Evolutionary conservation across 176 grass and related monocot genomes (phyloP).

Genomic region (Ensete glaucum): DNA sequence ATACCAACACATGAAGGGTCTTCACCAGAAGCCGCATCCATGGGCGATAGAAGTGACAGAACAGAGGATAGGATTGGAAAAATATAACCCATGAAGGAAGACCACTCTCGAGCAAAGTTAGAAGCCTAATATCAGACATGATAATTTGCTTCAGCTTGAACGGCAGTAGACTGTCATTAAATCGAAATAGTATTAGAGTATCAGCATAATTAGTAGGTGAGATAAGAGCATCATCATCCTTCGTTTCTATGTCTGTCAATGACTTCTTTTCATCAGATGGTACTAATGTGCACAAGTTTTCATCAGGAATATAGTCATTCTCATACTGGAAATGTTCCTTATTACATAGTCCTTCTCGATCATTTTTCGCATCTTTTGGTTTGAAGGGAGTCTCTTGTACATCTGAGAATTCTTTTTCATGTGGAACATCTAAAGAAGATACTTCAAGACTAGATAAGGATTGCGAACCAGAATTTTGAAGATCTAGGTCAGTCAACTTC

Average conservation of each 20-base stretch:
- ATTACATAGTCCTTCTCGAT: not conserved
- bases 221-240: constrained; percentile 9
- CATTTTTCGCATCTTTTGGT: not conserved
- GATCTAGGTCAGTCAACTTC: constrained; percentile 19
- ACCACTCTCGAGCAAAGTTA: constrained; percentile 72
- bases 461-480: not conserved
- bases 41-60: constrained; percentile 66
- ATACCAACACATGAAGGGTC: constrained; percentile 46
- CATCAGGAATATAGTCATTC: not conserved
- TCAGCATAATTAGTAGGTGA: constrained; percentile 43
- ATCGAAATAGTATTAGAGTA: constrained; percentile 51
- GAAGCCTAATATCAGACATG: constrained; percentile 65
- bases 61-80: constrained; percentile 75
- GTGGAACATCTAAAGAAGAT: constrained; percentile 12
- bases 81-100: constrained; percentile 87
- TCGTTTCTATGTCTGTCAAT: not conserved
- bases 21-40: constrained; percentile 71
- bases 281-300: not conserved
- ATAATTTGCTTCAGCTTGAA: constrained; percentile 52
- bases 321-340: constrained; percentile 4
- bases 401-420: constrained; percentile 27
- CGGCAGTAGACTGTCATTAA: constrained; percentile 46
- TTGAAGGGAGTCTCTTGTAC: constrained; percentile 3
- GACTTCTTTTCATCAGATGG: not conserved
- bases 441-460: constrained; percentile 5